These are phyloP conservation scores for Diplogelasinospora grovesii DNA, from an alignment of 495 filamentous ascomycete species.

Conservation along the genomic window DNA sequence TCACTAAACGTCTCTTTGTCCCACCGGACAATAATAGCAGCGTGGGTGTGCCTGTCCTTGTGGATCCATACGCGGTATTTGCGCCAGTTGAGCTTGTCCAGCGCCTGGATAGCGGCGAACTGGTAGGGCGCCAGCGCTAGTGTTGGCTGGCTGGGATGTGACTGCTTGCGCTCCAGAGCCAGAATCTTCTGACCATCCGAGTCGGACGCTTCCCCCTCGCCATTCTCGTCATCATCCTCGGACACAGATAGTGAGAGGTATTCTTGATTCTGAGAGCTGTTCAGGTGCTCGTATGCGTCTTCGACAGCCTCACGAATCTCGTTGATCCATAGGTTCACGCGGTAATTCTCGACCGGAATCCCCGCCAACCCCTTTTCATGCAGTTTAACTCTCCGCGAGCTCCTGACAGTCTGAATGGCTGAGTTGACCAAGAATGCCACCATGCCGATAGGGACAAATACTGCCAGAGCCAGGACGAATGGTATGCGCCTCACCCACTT, in stretches of 20 bases:
- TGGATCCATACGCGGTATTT: conserved; percentile 89
- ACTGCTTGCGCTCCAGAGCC: conserved; percentile 31
- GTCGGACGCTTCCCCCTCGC: conserved; percentile 11
- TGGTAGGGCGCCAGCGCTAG: conserved; percentile 74
- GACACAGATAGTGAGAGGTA: conserved; percentile 36
- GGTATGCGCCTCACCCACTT: conserved; percentile 42
- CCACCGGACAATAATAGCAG: conserved; percentile 78
- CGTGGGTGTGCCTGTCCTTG: conserved; percentile 71
- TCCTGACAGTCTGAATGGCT: conserved; percentile 64
- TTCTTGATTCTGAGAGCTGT: conserved; percentile 52
- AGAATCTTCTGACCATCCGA: conserved; percentile 18
- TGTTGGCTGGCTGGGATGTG: conserved; percentile 45
- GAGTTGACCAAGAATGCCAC: conserved; percentile 69
- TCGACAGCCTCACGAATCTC: conserved; percentile 67
- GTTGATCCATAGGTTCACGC: conserved; percentile 67
- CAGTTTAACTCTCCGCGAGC: conserved; percentile 61
- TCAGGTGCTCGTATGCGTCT: conserved; percentile 63
- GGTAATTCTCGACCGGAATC: conserved; percentile 57
- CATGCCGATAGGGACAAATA: conserved; percentile 63
- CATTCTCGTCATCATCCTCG: conserved; percentile 14
- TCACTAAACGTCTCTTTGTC: conserved; percentile 59
- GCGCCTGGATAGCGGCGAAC: conserved; percentile 70
- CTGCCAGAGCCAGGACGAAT: conserved; percentile 51
- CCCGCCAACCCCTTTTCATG: conserved; percentile 68
- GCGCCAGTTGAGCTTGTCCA: conserved; percentile 68